phyloP scores from a whole-genome alignment of 441 rosid genomes.

The Pelargonium australe region DNA sequence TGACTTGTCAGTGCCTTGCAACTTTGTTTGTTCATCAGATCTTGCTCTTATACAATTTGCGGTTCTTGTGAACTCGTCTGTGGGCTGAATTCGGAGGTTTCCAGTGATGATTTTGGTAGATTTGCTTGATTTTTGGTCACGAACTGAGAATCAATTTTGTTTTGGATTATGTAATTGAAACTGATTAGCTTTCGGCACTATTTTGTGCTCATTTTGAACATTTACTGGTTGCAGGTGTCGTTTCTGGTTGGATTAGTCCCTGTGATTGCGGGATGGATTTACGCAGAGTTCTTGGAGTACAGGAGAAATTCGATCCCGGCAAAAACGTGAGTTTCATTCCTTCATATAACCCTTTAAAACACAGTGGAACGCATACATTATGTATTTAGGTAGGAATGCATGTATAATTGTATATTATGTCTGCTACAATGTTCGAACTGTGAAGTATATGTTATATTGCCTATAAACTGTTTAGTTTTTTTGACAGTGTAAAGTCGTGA shows the following conservation, averaged over 20 bases:
- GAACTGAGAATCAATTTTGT: neutral
- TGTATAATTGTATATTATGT: constrained; percentile 5
- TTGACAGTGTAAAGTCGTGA: neutral
- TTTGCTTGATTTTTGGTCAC: constrained; percentile 3
- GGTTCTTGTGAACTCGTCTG: neutral
- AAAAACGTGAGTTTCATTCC: constrained; percentile 61
- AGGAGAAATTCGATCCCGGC: constrained; percentile 45
- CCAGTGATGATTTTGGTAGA: neutral
- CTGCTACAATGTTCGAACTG: neutral
- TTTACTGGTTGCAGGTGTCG: constrained; percentile 52
- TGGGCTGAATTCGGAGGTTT: too few species aligned
- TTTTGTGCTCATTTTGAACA: neutral
- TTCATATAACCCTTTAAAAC: neutral
- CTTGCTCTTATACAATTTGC: neutral
- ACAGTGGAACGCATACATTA: too few species aligned
- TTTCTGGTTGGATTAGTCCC: constrained; percentile 83
- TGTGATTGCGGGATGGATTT: constrained; percentile 71
- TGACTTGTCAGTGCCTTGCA: too few species aligned
- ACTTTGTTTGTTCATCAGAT: neutral
- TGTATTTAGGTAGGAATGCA: neutral
- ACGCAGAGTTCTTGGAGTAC: constrained; percentile 70
- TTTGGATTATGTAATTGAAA: neutral
- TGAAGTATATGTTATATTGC: neutral
- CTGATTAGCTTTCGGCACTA: neutral
- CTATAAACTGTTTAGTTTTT: neutral